Evolutionary conservation across 192 early-diverging fungal species (phyloP), one percentile per base, ranked within the genome.

Genomic region (Podila minutissima): DNA sequence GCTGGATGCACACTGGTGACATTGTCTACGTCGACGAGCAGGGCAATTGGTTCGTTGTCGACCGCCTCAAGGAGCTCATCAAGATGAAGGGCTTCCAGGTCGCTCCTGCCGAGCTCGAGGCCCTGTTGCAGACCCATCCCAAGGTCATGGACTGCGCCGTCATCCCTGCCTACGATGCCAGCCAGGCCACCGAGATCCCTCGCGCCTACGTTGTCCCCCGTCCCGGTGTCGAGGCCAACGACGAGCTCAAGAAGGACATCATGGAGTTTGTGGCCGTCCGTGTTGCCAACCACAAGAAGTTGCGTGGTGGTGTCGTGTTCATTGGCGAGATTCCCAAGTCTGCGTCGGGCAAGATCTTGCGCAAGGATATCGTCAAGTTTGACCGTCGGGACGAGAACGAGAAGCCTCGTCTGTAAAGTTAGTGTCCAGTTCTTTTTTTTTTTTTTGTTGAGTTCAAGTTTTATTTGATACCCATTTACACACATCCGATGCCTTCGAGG

Each of bases 51-150:
- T 90, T 84, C 63, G 89, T 94, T 37, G 87, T 92, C 17, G 92
- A 94, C 71, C 88, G 94, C 26, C 66, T 93, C 57, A 95, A 94
- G 72, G 93, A 95, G 59, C 82, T 95, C 7, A 94, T 95, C 87
- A 95, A 95, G 68, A 92, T 88, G 87, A 94, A 94, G 72, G 86
- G 93, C 5, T 87, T 90, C 67, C 93, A 95, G 70, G 88, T 95
- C 38, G 83, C 92, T 0, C 91, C 93, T 50, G 92, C 93, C 13
- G 93, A 94, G 72, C 87, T 94, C 13, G 93, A 94, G 82, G 86
- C 86, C 3, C 55, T 89, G 35, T 75, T 93, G 59, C 74, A 90
- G 53, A 74, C 86, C 12, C 89, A 91, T 63, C 82, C 86, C 19
- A 62, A 72, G 32, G 74, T 94, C 22, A 85, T 87, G 22, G 84